Percentiles rank a stretch among this genome's conserved stretches.
These are phyloP conservation scores for Xeromyces bisporus DNA, from an alignment of 495 filamentous ascomycete species.

Conservation along the genomic window DNA sequence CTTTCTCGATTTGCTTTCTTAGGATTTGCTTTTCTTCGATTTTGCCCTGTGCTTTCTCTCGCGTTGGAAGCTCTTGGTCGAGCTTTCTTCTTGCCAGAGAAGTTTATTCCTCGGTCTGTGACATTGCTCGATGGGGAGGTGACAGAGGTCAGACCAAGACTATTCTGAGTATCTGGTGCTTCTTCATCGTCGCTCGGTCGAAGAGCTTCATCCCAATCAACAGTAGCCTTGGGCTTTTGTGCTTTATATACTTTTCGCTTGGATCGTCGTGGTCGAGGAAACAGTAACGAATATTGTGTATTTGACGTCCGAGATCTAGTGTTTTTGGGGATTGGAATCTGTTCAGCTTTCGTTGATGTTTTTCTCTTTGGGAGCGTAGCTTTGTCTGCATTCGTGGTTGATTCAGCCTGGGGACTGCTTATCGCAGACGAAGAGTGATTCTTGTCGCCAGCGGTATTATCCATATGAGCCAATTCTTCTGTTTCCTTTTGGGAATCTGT, in stretches of 20 bases:
- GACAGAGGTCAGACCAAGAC: conserved; percentile 3
- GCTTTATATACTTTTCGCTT: conserved; percentile 2
- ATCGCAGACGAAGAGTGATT: too few relatives aligned
- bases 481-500: too few relatives aligned
- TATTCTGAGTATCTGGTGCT: not conserved
- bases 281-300: conserved; percentile 8
- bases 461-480: not conserved
- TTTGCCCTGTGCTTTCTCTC: not conserved
- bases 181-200: conserved; percentile 14
- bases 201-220: conserved; percentile 22
- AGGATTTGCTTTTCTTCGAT: not conserved
- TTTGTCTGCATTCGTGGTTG: too few relatives aligned
- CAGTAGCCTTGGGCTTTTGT: conserved; percentile 6
- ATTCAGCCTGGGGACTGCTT: too few relatives aligned
- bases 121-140: conserved; percentile 4
- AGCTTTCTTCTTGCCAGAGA: not conserved
- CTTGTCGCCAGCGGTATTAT: not conserved
- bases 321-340: not conserved
- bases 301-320: conserved; percentile 1
- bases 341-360: not conserved
- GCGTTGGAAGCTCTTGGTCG: not conserved
- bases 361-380: not conserved
- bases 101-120: not conserved
- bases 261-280: conserved; percentile 3
- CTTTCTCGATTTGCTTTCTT: not conserved